Percentiles rank a stretch among this genome's conserved stretches.
These are phyloP conservation scores for Bipolaris victoriae DNA, from an alignment of 2,329 filamentous ascomycete species.

Conservation along the genomic window DNA sequence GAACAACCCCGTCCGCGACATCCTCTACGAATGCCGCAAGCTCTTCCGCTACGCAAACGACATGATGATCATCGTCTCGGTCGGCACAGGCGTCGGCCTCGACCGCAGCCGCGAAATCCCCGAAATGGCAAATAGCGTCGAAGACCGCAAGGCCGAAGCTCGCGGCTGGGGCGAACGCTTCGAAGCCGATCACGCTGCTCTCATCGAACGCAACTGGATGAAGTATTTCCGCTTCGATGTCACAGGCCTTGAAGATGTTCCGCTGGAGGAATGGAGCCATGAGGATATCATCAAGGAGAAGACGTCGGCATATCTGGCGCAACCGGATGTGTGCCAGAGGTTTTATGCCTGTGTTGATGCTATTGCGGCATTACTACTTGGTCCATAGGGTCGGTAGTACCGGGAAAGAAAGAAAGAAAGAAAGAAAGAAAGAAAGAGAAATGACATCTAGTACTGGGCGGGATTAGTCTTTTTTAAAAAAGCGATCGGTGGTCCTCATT, in stretches of 20 bases:
- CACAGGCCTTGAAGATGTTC: constrained; percentile 32
- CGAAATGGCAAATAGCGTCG: constrained; percentile 39
- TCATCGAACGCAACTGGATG: constrained; percentile 40
- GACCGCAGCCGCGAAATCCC: constrained; percentile 24
- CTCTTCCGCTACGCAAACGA: constrained; percentile 41
- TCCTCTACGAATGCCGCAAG: constrained; percentile 40
- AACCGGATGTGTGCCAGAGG: constrained; percentile 29
- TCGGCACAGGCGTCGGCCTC: constrained; percentile 35
- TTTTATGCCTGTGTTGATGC: constrained; percentile 43
- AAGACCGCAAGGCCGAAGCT: constrained; percentile 29
- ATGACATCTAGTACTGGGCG: no score
- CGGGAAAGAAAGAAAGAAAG: background rate
- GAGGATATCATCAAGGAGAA: constrained; percentile 37
- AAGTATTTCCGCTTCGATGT: constrained; percentile 45
- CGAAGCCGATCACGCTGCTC: constrained; percentile 28
- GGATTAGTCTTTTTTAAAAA: no score
- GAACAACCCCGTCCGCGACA: constrained; percentile 42
- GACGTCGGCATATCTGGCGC: constrained; percentile 35
- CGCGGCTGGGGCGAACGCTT: constrained; percentile 30
- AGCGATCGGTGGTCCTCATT: no score
- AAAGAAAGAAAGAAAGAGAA: no score
- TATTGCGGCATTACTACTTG: constrained; percentile 32
- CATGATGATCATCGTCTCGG: constrained; percentile 40
- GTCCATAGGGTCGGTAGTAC: constrained; percentile 10
- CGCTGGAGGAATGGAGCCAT: constrained; percentile 39